Evolutionary conservation across 2,329 filamentous ascomycete genomes (phyloP).

Genomic region (Aureobasidium sp.): DNA sequence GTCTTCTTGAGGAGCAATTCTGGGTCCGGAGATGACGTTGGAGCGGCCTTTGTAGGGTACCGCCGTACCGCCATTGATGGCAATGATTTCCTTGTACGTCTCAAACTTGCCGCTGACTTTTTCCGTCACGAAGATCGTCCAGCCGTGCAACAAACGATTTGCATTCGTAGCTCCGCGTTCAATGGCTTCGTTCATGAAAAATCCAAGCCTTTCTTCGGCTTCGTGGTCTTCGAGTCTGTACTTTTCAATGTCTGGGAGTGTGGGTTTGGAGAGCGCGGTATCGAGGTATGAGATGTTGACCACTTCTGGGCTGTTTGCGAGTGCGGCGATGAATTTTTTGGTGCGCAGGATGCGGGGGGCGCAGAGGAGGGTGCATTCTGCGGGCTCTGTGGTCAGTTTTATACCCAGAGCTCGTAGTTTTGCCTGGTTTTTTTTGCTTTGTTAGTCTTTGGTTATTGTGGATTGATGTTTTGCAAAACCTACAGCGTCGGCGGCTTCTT

Average conservation of each 20-base stretch:
- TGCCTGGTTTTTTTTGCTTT: constrained; percentile 43
- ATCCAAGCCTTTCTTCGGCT: constrained; percentile 61
- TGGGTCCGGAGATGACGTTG: constrained; percentile 46
- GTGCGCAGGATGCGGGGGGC: constrained; percentile 83
- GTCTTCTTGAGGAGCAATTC: constrained; percentile 46
- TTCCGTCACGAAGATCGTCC: constrained; percentile 77
- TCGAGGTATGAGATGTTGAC: constrained; percentile 74
- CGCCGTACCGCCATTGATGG: constrained; percentile 81
- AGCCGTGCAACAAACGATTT: constrained; percentile 63
- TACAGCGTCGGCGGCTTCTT: constrained; percentile 75
- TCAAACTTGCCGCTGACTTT: constrained; percentile 73
- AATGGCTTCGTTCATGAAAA: constrained; percentile 61
- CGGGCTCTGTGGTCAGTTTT: constrained; percentile 66
- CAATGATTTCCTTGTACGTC: constrained; percentile 76
- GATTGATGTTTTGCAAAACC: constrained; percentile 24
- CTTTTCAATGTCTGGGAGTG: constrained; percentile 53
- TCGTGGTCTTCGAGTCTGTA: constrained; percentile 63
- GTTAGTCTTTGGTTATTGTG: neutral
- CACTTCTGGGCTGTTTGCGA: constrained; percentile 72
- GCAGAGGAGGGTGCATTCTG: constrained; percentile 74
- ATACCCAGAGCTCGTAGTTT: constrained; percentile 79
- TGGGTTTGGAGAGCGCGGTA: constrained; percentile 59
- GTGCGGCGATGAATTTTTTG: constrained; percentile 81
- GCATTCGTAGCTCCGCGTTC: constrained; percentile 66
- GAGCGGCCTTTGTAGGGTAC: constrained; percentile 62